Conservation (phyloP, 1,139 yeast genomes). For the Pichia cactophila region DNA sequence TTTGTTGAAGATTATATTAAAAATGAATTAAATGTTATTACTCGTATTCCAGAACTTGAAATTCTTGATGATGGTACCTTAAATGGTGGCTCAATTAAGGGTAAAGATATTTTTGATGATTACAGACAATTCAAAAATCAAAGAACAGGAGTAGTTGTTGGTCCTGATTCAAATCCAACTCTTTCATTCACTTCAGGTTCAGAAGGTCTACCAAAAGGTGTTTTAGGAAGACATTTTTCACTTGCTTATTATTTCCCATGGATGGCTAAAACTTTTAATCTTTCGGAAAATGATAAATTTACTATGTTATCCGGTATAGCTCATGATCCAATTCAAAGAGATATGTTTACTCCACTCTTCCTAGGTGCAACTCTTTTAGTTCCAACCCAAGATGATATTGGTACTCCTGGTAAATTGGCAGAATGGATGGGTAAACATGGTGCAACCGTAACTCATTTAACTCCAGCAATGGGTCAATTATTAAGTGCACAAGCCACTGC, state of each 20-base stretch:
- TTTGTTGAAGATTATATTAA: conserved; percentile 70
- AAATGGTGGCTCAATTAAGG: conserved; percentile 56
- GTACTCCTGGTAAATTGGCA: conserved; percentile 95
- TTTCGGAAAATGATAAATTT: conserved; percentile 75
- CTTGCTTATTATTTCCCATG: conserved; percentile 96
- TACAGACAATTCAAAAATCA: conserved; percentile 41
- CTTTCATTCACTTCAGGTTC: conserved; percentile 96
- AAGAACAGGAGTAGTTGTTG: conserved; percentile 86
- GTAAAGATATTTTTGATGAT: conserved; percentile 43
- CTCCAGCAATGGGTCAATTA: conserved; percentile 99
- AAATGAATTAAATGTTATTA: conserved; percentile 61
- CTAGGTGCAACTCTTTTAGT: conserved; percentile 88
- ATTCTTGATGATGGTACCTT: conserved; percentile 72
- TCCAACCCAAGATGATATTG: conserved; percentile 95
- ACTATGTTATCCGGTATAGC: conserved; percentile 99
- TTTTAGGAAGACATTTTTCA: conserved; percentile 93
- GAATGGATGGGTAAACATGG: conserved; percentile 93
- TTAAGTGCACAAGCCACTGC: conserved; percentile 94
- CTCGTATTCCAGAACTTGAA: conserved; percentile 71
- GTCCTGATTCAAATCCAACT: conserved; percentile 97
- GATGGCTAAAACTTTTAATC: conserved; percentile 84
- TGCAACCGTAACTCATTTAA: conserved; percentile 93
- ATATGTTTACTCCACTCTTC: conserved; percentile 95
- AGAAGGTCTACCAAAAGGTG: conserved; percentile 98
- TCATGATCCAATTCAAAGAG: conserved; percentile 98